Percentiles rank a stretch among this genome's conserved stretches.
These are phyloP conservation scores for Ceratocystis eucalypticola DNA, from an alignment of 2,329 filamentous ascomycete species.

Conservation along the genomic window DNA sequence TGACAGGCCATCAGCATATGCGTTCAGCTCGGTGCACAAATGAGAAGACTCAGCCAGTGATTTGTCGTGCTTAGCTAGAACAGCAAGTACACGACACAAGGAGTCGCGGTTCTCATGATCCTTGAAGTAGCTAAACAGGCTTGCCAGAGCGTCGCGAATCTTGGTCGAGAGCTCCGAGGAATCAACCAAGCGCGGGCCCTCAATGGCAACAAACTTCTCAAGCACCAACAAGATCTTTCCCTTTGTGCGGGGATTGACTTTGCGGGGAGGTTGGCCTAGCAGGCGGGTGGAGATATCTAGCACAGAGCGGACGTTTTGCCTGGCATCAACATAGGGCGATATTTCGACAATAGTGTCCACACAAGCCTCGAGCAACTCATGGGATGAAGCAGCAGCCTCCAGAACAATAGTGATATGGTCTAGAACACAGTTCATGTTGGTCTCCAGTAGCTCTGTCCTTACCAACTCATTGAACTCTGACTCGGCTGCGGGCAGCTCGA, in stretches of 20 bases:
- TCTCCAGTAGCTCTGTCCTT: slow-evolving; percentile 41
- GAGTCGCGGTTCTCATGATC: slow-evolving; percentile 64
- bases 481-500: slow-evolving; percentile 40
- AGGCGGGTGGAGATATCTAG: slow-evolving; percentile 70
- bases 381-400: slow-evolving; percentile 46
- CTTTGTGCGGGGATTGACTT: slow-evolving; percentile 74
- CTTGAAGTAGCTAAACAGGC: slow-evolving; percentile 81
- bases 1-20: slow-evolving; percentile 56
- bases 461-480: slow-evolving; percentile 45
- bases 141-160: slow-evolving; percentile 49
- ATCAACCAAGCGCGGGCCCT: slow-evolving; percentile 30
- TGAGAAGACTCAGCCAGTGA: slow-evolving; percentile 49
- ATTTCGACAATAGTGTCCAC: slow-evolving; percentile 68
- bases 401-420: slow-evolving; percentile 57
- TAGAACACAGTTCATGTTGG: slow-evolving; percentile 47
- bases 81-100: slow-evolving; percentile 57
- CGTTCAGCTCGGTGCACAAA: slow-evolving; percentile 69
- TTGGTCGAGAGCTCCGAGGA: slow-evolving; percentile 20
- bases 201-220: slow-evolving; percentile 62
- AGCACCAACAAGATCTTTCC: slow-evolving; percentile 66
- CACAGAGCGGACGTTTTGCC: slow-evolving; percentile 59
- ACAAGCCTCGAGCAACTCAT: slow-evolving; percentile 63
- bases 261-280: slow-evolving; percentile 68
- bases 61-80: slow-evolving; percentile 52
- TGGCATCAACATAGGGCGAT: slow-evolving; percentile 53